Percentiles rank a stretch among this genome's conserved stretches.
These are phyloP conservation scores for Ramichloridium luteum DNA, from an alignment of 2,329 filamentous ascomycete genomes.

Conservation along the genomic window DNA sequence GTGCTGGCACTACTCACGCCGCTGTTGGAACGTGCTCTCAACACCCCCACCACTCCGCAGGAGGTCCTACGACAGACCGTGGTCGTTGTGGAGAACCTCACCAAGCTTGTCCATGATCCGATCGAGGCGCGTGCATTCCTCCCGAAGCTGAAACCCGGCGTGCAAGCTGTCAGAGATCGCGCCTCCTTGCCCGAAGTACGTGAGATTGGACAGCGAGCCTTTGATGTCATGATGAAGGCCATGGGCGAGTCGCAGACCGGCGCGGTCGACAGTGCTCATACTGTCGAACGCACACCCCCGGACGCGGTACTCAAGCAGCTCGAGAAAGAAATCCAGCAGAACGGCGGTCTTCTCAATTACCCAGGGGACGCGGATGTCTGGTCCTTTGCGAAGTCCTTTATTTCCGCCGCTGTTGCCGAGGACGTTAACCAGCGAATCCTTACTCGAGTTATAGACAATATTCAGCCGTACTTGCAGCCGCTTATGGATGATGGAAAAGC, in stretches of 20 bases:
- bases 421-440: slow-evolving; percentile 75
- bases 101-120: slow-evolving; percentile 91
- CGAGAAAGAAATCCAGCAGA: slow-evolving; percentile 62
- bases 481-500: slow-evolving; percentile 53
- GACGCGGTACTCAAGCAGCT: slow-evolving; percentile 66
- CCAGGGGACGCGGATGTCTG: slow-evolving; percentile 51
- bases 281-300: slow-evolving; percentile 52
- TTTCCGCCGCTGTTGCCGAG: slow-evolving; percentile 74
- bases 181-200: slow-evolving; percentile 91
- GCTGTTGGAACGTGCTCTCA: slow-evolving; percentile 84
- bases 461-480: slow-evolving; percentile 63
- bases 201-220: slow-evolving; percentile 70
- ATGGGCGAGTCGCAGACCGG: slow-evolving; percentile 56
- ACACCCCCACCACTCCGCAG: slow-evolving; percentile 79
- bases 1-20: slow-evolving; percentile 90
- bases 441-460: slow-evolving; percentile 54
- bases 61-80: slow-evolving; percentile 93
- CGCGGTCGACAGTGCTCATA: slow-evolving; percentile 33
- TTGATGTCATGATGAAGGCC: slow-evolving; percentile 82
- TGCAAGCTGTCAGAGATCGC: slow-evolving; percentile 74
- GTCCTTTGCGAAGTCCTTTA: slow-evolving; percentile 57
- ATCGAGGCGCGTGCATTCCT: slow-evolving; percentile 90
- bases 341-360: slow-evolving; percentile 49
- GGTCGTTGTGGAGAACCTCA: slow-evolving; percentile 94
- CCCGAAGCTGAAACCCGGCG: slow-evolving; percentile 86